Conservation (phyloP, 495 filamentous ascomycete species). For the Neurospora tetraspora region DNA sequence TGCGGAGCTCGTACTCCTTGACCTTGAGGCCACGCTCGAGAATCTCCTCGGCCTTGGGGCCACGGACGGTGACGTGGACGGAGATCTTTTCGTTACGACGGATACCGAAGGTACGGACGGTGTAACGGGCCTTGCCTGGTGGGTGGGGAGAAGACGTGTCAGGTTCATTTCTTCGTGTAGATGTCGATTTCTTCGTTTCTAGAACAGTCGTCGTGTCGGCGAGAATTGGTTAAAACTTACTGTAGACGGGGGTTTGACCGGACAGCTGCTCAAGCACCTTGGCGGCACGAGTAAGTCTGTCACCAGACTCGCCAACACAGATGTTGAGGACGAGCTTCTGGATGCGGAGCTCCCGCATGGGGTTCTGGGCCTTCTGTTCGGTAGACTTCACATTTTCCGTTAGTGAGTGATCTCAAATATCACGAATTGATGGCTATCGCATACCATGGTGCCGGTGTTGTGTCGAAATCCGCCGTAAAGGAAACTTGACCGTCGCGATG, state of each 20-base stretch:
- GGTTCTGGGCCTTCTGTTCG: slow-evolving; percentile 71
- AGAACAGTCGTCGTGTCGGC: not conserved
- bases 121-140: slow-evolving; percentile 97
- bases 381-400: slow-evolving; percentile 29
- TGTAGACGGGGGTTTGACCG: slow-evolving; percentile 99
- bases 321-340: slow-evolving; percentile 99
- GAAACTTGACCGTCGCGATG: slow-evolving; percentile 1
- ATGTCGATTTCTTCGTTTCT: not conserved
- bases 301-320: slow-evolving; percentile 99
- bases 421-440: not conserved
- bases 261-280: slow-evolving; percentile 99
- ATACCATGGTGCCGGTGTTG: slow-evolving; percentile 22
- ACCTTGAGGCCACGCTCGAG: slow-evolving; percentile 99
- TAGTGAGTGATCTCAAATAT: slow-evolving; percentile 2
- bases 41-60: slow-evolving; percentile 99
- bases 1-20: slow-evolving; percentile 99
- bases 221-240: slow-evolving; percentile 36
- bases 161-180: not conserved
- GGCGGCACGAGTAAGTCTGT: slow-evolving; percentile 98
- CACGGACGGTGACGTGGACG: slow-evolving; percentile 98
- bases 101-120: slow-evolving; percentile 99
- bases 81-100: slow-evolving; percentile 99
- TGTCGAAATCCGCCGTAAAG: slow-evolving; percentile 9
- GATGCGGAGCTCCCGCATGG: slow-evolving; percentile 99
- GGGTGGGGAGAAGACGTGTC: not conserved